Percentiles rank a stretch among this genome's conserved stretches.
Conservation (phyloP, 2,329 filamentous ascomycete species). For the Blastomyces percursus region DNA sequence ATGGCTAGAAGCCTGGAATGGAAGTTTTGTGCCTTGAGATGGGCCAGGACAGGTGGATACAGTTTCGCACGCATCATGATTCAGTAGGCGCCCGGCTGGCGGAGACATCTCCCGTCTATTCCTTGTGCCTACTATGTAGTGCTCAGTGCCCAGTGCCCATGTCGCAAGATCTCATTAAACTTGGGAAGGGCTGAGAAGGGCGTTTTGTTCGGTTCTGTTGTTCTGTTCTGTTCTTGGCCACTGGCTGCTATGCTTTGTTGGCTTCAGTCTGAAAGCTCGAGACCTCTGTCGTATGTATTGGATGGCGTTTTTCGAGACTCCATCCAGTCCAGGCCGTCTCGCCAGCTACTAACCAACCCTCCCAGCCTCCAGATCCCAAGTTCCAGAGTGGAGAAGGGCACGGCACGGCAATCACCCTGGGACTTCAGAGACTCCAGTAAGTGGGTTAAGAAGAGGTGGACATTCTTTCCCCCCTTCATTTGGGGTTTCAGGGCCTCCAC, state of each 20-base stretch:
- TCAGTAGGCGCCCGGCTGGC: not conserved
- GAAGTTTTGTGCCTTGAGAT: not conserved
- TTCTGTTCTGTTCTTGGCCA: not conserved
- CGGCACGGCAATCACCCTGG: not conserved
- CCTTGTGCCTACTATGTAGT: no score
- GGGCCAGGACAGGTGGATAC: no score
- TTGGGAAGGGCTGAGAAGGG: not conserved
- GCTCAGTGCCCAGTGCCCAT: no score
- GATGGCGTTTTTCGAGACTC: not conserved
- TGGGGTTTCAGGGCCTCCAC: not conserved
- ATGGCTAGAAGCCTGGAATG: not conserved
- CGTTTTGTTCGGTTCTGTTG: no score
- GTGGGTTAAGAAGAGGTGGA: not conserved
- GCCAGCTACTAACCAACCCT: no score
- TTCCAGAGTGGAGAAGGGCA: not conserved
- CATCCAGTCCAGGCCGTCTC: not conserved
- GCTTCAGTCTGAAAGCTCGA: not conserved
- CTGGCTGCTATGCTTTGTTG: not conserved
- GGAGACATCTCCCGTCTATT: not conserved
- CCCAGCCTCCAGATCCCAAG: not conserved
- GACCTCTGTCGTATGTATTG: not conserved
- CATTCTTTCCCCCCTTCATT: not conserved
- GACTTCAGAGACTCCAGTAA: not conserved
- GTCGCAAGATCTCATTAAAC: not conserved
- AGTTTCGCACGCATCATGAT: no score